Conservation (phyloP, 1,139 yeast genomes). For the Yamadazyma dendronema region DNA sequence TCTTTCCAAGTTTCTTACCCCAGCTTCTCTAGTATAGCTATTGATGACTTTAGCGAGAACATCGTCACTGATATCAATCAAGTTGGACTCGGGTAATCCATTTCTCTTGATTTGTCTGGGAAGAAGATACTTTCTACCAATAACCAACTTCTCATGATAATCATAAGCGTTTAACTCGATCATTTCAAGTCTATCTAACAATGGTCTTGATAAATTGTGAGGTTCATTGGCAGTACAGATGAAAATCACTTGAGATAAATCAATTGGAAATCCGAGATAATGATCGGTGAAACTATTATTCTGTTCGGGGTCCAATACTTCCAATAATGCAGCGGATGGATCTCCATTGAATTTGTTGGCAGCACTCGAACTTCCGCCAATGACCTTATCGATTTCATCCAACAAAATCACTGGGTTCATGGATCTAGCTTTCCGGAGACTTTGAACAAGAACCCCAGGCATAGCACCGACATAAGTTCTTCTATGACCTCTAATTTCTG, state of each 20-base stretch:
- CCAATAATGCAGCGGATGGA: constrained; percentile 87
- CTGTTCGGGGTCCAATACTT: constrained; percentile 91
- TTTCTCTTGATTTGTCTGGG: constrained; percentile 78
- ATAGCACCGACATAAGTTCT: constrained; percentile 92
- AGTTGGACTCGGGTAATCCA: constrained; percentile 55
- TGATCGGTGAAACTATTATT: constrained; percentile 78
- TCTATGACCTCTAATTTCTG: constrained; percentile 90
- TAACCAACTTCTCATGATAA: constrained; percentile 71
- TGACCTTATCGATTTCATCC: constrained; percentile 87
- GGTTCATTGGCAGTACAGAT: constrained; percentile 91
- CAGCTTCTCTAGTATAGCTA: constrained; percentile 82
- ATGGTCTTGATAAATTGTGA: constrained; percentile 71
- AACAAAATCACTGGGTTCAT: constrained; percentile 87
- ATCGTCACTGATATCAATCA: constrained; percentile 39
- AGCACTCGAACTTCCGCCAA: constrained; percentile 49
- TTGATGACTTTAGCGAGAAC: constrained; percentile 62
- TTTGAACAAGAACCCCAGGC: constrained; percentile 85
- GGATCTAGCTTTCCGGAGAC: constrained; percentile 71
- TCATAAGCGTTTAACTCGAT: constrained; percentile 82
- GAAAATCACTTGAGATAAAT: constrained; percentile 78
- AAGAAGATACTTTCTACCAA: constrained; percentile 66
- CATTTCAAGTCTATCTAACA: constrained; percentile 84
- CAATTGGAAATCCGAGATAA: constrained; percentile 84
- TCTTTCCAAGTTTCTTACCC: constrained; percentile 79
- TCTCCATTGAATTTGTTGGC: constrained; percentile 69